These are phyloP conservation scores for Sphagnurus paluster DNA, from an alignment of 1,284 basidiomycete species.

Conservation along the genomic window DNA sequence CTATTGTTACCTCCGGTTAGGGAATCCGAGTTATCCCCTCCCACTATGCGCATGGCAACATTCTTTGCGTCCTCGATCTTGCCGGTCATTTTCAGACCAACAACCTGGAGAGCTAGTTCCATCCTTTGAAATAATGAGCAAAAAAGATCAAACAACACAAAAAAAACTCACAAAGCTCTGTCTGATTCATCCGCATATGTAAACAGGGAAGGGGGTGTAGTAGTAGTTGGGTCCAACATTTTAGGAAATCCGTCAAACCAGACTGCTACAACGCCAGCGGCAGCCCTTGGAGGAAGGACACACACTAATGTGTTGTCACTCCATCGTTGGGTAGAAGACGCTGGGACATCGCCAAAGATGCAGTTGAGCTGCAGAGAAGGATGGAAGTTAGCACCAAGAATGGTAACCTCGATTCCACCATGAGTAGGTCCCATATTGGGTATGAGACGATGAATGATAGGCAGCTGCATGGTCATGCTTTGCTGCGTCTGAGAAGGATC, in stretches of 20 bases:
- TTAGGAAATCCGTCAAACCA: slow-evolving; percentile 77
- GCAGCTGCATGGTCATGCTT: slow-evolving; percentile 48
- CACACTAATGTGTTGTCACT: slow-evolving; percentile 94
- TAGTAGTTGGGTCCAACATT: slow-evolving; percentile 47
- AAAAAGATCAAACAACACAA: slow-evolving; percentile 10
- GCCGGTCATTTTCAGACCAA: slow-evolving; percentile 95
- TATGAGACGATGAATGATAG: slow-evolving; percentile 82
- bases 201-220: slow-evolving; percentile 62
- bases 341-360: slow-evolving; percentile 84
- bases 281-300: slow-evolving; percentile 81
- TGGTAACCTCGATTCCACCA: slow-evolving; percentile 94
- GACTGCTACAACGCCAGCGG: slow-evolving; percentile 89
- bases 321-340: slow-evolving; percentile 88
- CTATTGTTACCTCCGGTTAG: slow-evolving; percentile 29
- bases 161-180: slow-evolving; percentile 69
- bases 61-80: slow-evolving; percentile 92
- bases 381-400: slow-evolving; percentile 90
- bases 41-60: slow-evolving; percentile 84
- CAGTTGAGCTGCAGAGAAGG: slow-evolving; percentile 69
- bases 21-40: slow-evolving; percentile 49
- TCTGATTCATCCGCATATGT: slow-evolving; percentile 93
- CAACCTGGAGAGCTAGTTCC: slow-evolving; percentile 93
- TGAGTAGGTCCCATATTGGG: slow-evolving; percentile 90
- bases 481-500: slow-evolving; percentile 47
- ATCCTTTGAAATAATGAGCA: slow-evolving; percentile 51